Base-by-base conservation (phyloP, 495 filamentous ascomycete species). In the Apiosordaria backusii region DNA sequence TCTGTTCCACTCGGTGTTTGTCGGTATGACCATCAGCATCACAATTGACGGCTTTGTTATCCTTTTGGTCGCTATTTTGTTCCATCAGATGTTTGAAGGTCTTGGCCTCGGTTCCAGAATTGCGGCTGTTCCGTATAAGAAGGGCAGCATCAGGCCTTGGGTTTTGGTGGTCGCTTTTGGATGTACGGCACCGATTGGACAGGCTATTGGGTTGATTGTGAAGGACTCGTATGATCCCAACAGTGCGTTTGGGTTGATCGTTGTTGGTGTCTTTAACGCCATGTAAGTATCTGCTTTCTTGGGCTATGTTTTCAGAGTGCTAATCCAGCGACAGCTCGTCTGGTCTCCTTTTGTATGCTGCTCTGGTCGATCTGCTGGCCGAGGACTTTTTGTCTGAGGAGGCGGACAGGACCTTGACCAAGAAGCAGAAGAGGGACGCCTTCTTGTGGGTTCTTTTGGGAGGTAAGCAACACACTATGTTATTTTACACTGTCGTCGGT, bases 31-130 rank as follows among this genome's bases (percentile, higher is more conserved):
- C 1, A 76, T 90, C 59, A 86, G 82, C 64, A 87, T 90, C 67
- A 83, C 86, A 55, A 85, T 83, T 5, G 82, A 87, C 4, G 85
- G 87, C 23, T 90, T 89, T 71, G 74, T 88, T 65, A 81, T 90
- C 13, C 82, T 93, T 6, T 83, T 91, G 1, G 78, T 90, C 23
- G 88, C 88, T 62, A 90, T 90, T 57, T 74, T 84, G 53, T 90
- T 90, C 81, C 88, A 90, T 71, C 84, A 90, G 74, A 87, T 86
- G 68, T 90, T 90, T 70, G 88, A 90, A 76, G 88, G 88, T 59
- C 84, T 90, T 19, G 88, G 87, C 24, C 82, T 90, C 0, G 88
- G 88, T 19, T 83, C 83, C 13, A 87, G 88, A 64, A 87, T 87
- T 60, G 85, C 86, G 5, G 81, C 79, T 4, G 80, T 87, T 10